Evolutionary conservation across 768 basidiomycete genomes (phyloP).

Genomic region (Lactifluus subvellereus): DNA sequence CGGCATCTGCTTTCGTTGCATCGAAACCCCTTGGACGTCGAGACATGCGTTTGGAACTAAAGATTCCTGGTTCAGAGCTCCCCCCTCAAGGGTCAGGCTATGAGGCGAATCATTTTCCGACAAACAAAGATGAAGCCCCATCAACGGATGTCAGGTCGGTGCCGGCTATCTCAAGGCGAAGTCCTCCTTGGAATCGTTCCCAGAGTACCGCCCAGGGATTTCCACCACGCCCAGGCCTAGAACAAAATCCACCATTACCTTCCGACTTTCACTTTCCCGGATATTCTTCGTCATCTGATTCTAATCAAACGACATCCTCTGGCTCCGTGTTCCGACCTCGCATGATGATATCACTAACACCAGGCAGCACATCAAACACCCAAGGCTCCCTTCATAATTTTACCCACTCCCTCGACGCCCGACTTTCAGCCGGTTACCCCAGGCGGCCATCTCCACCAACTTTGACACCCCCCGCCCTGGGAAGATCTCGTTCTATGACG

Average conservation of each 20-base stretch:
- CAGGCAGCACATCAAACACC: not conserved
- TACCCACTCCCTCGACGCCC: slow-evolving; percentile 49
- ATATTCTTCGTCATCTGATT: slow-evolving; percentile 19
- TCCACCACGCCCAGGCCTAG: not conserved
- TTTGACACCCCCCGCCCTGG: slow-evolving; percentile 30
- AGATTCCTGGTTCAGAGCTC: slow-evolving; percentile 1
- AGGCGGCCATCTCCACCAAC: slow-evolving; percentile 27
- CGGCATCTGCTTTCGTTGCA: not conserved
- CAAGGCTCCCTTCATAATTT: slow-evolving; percentile 37
- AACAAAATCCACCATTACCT: slow-evolving; percentile 15
- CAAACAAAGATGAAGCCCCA: not conserved
- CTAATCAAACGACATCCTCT: not conserved
- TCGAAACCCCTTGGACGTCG: slow-evolving; percentile 1
- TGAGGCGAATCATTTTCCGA: slow-evolving; percentile 1
- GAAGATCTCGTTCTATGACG: slow-evolving; percentile 34
- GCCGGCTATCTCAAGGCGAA: slow-evolving; percentile 3
- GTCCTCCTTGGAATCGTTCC: slow-evolving; percentile 12
- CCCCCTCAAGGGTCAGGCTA: not conserved
- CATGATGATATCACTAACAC: slow-evolving; percentile 14
- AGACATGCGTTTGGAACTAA: slow-evolving; percentile 4
- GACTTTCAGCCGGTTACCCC: slow-evolving; percentile 28
- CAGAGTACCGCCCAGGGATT: slow-evolving; percentile 13
- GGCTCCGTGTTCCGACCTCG: not conserved
- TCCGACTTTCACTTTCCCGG: slow-evolving; percentile 36
- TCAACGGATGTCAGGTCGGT: not conserved